Evolutionary conservation across 257 asterid genomes (phyloP), one percentile per base, ranked within the genome.

Genomic region (Ilex asprella): DNA sequence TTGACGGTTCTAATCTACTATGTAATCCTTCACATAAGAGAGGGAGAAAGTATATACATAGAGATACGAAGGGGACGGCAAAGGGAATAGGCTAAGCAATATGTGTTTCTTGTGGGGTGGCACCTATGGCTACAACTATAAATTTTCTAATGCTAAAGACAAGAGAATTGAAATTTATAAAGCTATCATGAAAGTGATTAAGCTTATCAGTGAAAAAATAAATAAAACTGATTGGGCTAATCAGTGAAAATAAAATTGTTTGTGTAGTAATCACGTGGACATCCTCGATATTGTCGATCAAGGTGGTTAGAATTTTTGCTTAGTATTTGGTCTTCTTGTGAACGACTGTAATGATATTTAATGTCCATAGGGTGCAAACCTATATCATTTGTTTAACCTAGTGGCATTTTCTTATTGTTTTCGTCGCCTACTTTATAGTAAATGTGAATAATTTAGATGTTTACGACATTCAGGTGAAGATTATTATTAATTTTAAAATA

Each of bases 181-280:
- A 51, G 51, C 31, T 51, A 16, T 15, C 43, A 32, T 10, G 12
- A 11, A 11, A 5, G 5, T 31, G 5, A 11, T 21, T 21, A 21
- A 21, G 27, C 27, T 21, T 21, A 21, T 21, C 27, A 21, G 27
- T 21, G 27, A 21, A 21, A 21, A 21, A 21, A 21, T 0, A 21
- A 21, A 21, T 21, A 21, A 21, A 21, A 21, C 27, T 21, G 49
- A 63, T 69, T 47, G 58, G 3, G 46, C 10, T 12, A 35, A 57
- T 50, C 43, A 53, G 57, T 53, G 57, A n/a, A n/a, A 60, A 46
- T 55, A 63, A 9, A 21, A 14, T 27, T 10, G 2, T 31, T 69
- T 39, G 64, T n/a, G 56, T 60, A 70, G 56, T 63, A 61, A 58
- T 70, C 80, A 67, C 65, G 64, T 72, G 64, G 66, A 59, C 64